Evolutionary conservation across 371 early-diverging fungal genomes (phyloP).

Genomic region (Mucor racemosus): DNA sequence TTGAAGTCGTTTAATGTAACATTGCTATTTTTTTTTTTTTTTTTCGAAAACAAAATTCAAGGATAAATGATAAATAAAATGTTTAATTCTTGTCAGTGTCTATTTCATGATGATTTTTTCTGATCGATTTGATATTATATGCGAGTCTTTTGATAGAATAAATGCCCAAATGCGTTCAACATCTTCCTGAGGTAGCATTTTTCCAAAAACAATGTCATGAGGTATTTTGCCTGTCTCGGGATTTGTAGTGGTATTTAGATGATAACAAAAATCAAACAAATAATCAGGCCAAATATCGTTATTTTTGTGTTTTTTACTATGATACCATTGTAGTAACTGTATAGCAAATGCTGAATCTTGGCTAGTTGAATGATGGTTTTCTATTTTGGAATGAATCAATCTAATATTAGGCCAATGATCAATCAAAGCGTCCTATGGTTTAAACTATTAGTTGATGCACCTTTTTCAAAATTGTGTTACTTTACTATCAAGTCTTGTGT

Average conservation of each 20-base stretch:
- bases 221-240: constrained; percentile 8
- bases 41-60: neutral
- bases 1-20: constrained; percentile 4
- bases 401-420: neutral
- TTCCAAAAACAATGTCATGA: constrained; percentile 6
- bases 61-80: neutral
- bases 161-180: neutral
- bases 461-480: neutral
- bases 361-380: neutral
- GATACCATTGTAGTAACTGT: neutral
- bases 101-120: neutral
- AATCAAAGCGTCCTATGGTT: neutral
- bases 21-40: neutral
- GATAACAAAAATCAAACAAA: constrained; percentile 4
- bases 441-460: neutral
- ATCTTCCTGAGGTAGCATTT: neutral
- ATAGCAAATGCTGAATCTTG: neutral
- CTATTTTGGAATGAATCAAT: neutral
- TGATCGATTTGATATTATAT: neutral
- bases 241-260: constrained; percentile 4
- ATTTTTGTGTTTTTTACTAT: neutral
- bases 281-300: neutral
- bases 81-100: neutral
- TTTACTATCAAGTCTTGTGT: neutral
- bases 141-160: neutral